Evolutionary conservation across 805 yeast genomes (phyloP), one percentile per base, ranked within the genome.

Genomic region (Teunomyces cretensis): DNA sequence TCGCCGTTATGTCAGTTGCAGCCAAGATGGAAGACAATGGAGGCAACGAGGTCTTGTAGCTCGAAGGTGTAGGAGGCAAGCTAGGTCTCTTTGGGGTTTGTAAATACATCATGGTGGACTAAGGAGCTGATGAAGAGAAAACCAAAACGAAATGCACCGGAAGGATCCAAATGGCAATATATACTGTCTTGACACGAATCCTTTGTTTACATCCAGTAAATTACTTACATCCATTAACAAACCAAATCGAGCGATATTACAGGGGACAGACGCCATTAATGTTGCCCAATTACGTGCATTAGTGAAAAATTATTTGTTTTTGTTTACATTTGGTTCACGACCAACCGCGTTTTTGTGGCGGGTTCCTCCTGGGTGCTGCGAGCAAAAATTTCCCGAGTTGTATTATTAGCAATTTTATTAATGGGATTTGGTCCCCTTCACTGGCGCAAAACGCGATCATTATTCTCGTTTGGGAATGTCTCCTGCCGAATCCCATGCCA

Each of bases 11-110:
- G 39, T 16, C 32, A 7, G 37, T 19, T 16, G 39, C 19, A 15
- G 30, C 33, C 41, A 66, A 57, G 24, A 71, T 56, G 19, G 73
- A 56, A 24, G 72, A 63, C 47, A 72, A 64, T 16, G 77, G 77
- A 16, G 76, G 77, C 44, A 72, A 64, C 42, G 56, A 55, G 33
- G 68, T 60, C 30, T 39, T 43, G 44, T 53, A 46, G 39, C 52
- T 42, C 26, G 56, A 39, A 13, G 56, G 57, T 19, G 61, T 49
- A 41, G 67, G 47, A 33, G 64, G 60, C 39, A 55, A 51, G 44
- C 45, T 45, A 28, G 69, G 59, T 55, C 66, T 67, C 53, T 68
- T 64, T 41, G 75, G 70, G 24, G 72, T 65, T 45, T 58, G 67
- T 39, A 61, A 48, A 39, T 52, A 60, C 63, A 62, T 61, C 47